Evolutionary conservation across 768 basidiomycete species (phyloP), one percentile per base, ranked within the genome.

Genomic region (Rhodosporidiobolus sp.): DNA sequence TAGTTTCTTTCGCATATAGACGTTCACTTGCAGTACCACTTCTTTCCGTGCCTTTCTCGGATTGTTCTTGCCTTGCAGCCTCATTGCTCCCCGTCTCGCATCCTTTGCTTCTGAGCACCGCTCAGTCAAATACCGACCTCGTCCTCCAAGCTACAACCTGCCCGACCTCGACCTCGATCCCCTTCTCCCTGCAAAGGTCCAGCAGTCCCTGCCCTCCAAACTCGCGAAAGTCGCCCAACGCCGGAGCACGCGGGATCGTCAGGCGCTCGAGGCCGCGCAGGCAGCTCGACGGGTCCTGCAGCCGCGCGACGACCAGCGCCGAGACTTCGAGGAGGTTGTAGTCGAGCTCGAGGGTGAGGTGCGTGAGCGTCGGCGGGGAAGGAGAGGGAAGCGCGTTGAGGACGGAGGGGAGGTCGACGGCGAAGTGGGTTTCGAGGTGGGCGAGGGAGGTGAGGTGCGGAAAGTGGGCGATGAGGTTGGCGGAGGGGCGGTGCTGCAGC

Each of bases 91-190:
- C 24, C 16, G 19, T 28, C 52, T 26, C 24, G 52, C 38, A 7
- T 43, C 38, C 38, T 7, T 9, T 20, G 52, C 52, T 28, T 12
- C 22, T 9, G n/a, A 26, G 16, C 11, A 10, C 52, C 16, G 43
- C 8, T 66, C 45, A 64, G 20, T 72, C 70, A 17, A 53, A 58
- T 5, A 64, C 56, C 9, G 61, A 43, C 19, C 66, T 45, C n/a
- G 66, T 72, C 24, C 71, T 32, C 71, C 71, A 72, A 3, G 64
- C 71, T 9, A 72, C 71, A 17, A 63, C 62, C 45, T 61, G 35
- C 0, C 71, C 66, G 2, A 67, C 19, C 50, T 64, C 57, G 12
- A 72, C 52, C 26, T 7, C 0, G 38, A 73, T 35, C 28, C 63
- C 63, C 52, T 30, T 60, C 35, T 68, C 67, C 28, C 5, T 17